Percentiles rank a stretch among this genome's conserved stretches.
Conservation (phyloP, 768 basidiomycete species). For the Leucocoprinus birnbaumii region DNA sequence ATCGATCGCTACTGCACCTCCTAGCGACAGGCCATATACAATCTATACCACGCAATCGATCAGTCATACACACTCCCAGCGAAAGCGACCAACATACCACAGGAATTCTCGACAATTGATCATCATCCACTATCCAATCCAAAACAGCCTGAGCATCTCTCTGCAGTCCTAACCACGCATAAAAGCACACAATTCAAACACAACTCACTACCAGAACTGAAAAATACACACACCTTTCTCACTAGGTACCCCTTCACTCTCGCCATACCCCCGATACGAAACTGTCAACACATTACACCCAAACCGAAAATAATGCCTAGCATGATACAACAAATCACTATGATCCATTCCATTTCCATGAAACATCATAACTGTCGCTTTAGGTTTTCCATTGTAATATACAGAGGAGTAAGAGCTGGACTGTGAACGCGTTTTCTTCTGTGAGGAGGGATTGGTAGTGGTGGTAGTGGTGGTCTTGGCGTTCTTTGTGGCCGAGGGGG, state of each 20-base stretch:
- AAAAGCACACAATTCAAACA: neutral
- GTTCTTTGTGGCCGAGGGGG: neutral
- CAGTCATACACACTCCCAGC: too few relatives aligned
- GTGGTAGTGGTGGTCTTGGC: neutral
- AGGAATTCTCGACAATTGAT: slow-evolving; percentile 41
- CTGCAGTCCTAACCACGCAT: slow-evolving; percentile 53
- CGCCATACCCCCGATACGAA: slow-evolving; percentile 89
- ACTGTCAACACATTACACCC: slow-evolving; percentile 85
- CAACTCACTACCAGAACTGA: neutral
- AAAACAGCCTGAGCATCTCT: slow-evolving; percentile 80
- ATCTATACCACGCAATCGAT: slow-evolving; percentile 37
- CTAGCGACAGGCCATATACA: slow-evolving; percentile 75
- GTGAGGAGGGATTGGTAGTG: too few relatives aligned
- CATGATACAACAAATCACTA: slow-evolving; percentile 72
- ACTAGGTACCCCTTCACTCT: slow-evolving; percentile 73
- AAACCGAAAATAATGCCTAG: slow-evolving; percentile 61
- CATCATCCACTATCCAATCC: slow-evolving; percentile 60
- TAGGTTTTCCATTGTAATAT: neutral
- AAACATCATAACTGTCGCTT: slow-evolving; percentile 81
- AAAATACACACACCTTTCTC: slow-evolving; percentile 58
- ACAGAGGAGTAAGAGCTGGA: neutral
- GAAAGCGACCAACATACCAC: slow-evolving; percentile 12
- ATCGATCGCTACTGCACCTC: slow-evolving; percentile 86
- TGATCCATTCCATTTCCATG: slow-evolving; percentile 80
- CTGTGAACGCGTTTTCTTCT: too few relatives aligned